phyloP scores from a whole-genome alignment of 2,329 filamentous ascomycete genomes.

The Teratosphaeriaceae sp. region DNA sequence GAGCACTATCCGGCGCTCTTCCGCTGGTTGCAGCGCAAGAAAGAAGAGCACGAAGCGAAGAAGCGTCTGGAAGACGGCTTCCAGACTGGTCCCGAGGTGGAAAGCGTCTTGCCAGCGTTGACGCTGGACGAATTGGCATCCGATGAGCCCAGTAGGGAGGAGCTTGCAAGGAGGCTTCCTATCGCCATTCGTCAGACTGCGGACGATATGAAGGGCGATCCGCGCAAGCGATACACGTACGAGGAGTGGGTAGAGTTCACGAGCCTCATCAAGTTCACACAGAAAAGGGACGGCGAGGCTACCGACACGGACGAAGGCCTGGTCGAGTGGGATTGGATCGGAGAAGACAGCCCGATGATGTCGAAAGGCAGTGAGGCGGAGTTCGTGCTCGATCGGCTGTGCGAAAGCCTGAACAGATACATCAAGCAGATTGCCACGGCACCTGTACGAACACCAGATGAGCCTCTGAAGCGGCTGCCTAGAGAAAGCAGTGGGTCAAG shows the following conservation, averaged over 20 bases:
- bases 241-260: constrained; percentile 85
- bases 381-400: constrained; percentile 60
- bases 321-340: constrained; percentile 67
- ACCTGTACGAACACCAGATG: background rate
- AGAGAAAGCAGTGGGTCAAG: background rate
- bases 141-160: constrained; percentile 46
- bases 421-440: constrained; percentile 18
- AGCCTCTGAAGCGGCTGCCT: background rate
- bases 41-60: constrained; percentile 17
- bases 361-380: constrained; percentile 56
- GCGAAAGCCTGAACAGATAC: constrained; percentile 54
- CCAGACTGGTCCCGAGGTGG: constrained; percentile 31
- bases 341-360: constrained; percentile 61
- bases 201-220: constrained; percentile 52
- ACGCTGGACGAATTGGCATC: constrained; percentile 41
- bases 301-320: constrained; percentile 52
- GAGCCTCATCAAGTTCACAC: constrained; percentile 57
- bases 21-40: constrained; percentile 31
- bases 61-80: constrained; percentile 44
- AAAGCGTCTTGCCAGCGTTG: constrained; percentile 13
- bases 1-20: constrained; percentile 40
- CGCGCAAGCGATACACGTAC: constrained; percentile 64
- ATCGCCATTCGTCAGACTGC: constrained; percentile 63
- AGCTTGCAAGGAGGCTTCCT: constrained; percentile 57
- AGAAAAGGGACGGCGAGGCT: constrained; percentile 27